phyloP scores from a whole-genome alignment of 148 eudicot species.

The Agrostemma githago region DNA sequence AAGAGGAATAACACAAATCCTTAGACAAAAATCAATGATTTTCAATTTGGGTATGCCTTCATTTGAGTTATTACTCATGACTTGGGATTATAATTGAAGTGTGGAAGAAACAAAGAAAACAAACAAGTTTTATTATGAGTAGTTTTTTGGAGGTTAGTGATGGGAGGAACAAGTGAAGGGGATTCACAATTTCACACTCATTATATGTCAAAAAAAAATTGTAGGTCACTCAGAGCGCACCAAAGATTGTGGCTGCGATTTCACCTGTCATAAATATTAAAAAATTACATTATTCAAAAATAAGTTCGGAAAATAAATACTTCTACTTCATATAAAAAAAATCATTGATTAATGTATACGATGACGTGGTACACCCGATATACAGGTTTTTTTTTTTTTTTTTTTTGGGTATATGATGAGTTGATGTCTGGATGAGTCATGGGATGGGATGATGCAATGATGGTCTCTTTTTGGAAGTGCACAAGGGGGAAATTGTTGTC shows the following conservation, averaged over 20 bases:
- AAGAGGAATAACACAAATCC: conserved; percentile 60
- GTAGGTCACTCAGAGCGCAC: no score
- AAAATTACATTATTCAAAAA: no score
- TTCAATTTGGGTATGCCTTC: conserved; percentile 28
- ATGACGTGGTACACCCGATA: no score
- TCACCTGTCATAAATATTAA: no score
- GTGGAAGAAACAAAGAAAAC: neutral
- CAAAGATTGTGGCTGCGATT: no score
- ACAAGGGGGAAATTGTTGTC: conserved; percentile 3
- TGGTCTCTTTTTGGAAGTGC: conserved; percentile 9
- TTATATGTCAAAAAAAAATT: no score
- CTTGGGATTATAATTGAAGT: neutral
- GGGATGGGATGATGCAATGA: conserved; percentile 27
- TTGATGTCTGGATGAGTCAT: neutral
- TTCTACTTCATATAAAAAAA: no score
- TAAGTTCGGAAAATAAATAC: no score
- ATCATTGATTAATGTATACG: no score
- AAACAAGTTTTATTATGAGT: neutral
- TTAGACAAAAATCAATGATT: conserved; percentile 55
- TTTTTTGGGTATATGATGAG: neutral
- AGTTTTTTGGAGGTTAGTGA: conserved; percentile 21
- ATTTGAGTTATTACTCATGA: conserved; percentile 18
- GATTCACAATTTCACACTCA: neutral
- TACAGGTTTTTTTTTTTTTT: no score
- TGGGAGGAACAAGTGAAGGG: neutral